Conservation (phyloP, 2,329 filamentous ascomycete genomes). For the Hymenoscyphus linearis region DNA sequence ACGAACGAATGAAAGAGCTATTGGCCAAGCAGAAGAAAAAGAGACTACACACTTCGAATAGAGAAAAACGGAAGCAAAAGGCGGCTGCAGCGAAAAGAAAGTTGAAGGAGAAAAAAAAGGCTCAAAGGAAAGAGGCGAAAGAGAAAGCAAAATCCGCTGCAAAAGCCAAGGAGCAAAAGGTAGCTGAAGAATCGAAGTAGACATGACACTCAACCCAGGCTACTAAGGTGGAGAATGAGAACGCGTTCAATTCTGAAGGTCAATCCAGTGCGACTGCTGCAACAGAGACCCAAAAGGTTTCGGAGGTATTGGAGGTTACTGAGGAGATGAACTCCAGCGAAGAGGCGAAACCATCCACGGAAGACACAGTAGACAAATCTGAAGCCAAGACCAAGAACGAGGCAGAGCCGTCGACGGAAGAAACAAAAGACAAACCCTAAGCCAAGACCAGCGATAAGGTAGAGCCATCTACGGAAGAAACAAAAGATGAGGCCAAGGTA, state of each 20-base stretch:
- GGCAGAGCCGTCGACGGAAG: neutral
- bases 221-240: neutral
- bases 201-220: neutral
- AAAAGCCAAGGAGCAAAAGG: neutral
- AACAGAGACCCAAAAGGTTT: neutral
- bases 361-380: neutral
- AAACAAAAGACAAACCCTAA: neutral
- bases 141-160: conserved; percentile 3
- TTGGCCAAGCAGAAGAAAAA: conserved; percentile 27
- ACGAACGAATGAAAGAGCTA: conserved; percentile 34
- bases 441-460: neutral
- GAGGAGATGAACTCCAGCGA: neutral
- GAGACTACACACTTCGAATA: conserved; percentile 15
- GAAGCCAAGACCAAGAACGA: no score
- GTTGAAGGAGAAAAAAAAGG: conserved; percentile 7
- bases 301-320: neutral
- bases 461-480: neutral
- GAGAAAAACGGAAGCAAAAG: conserved; percentile 12
- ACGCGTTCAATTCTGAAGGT: neutral
- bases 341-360: neutral
- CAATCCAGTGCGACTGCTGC: neutral
- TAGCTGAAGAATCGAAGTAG: neutral
- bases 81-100: conserved; percentile 13
- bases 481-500: neutral
- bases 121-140: conserved; percentile 1